Percentiles rank a stretch among this genome's conserved stretches.
These are phyloP conservation scores for Neohortaea acidophila DNA, from an alignment of 495 filamentous ascomycete genomes.

Conservation along the genomic window DNA sequence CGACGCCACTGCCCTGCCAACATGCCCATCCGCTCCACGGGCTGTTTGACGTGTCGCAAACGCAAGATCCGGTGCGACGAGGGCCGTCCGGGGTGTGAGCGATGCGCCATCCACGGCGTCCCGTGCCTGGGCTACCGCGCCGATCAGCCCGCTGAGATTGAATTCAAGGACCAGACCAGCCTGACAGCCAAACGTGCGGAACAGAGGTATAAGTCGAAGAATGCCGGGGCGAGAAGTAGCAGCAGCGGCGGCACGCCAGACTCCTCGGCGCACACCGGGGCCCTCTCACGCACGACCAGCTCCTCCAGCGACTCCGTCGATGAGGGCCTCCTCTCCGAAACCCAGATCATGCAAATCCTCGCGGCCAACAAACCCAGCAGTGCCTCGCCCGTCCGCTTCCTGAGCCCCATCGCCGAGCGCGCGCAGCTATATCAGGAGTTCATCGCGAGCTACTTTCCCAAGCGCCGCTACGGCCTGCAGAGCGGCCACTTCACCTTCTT, in stretches of 20 bases:
- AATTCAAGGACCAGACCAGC: constrained; percentile 13
- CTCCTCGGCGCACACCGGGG: too few relatives aligned
- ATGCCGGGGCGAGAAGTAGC: not conserved
- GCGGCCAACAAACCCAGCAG: not conserved
- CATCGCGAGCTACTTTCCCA: constrained; percentile 12
- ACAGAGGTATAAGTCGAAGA: constrained; percentile 1
- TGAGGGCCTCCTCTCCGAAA: not conserved
- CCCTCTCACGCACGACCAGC: too few relatives aligned
- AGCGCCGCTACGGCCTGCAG: not conserved
- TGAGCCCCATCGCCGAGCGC: constrained; percentile 8
- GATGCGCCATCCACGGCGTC: constrained; percentile 15
- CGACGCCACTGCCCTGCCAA: not conserved
- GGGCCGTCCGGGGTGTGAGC: constrained; percentile 10
- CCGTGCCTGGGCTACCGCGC: constrained; percentile 14
- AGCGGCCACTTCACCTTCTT: constrained; percentile 9
- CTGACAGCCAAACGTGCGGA: constrained; percentile 4
- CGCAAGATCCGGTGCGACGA: constrained; percentile 19
- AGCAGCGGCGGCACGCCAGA: not conserved
- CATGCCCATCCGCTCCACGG: constrained; percentile 15
- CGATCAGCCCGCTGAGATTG: constrained; percentile 4
- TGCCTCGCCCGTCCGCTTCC: not conserved
- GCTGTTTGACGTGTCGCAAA: constrained; percentile 14
- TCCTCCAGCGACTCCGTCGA: too few relatives aligned
- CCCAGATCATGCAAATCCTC: not conserved
- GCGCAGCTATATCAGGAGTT: constrained; percentile 7